A percentile compares a stretch with the other conserved stretches of the same genome.
Evolutionary conservation across 1,284 basidiomycete species (phyloP).

Genomic region (Phylloboletellus chloephorus): DNA sequence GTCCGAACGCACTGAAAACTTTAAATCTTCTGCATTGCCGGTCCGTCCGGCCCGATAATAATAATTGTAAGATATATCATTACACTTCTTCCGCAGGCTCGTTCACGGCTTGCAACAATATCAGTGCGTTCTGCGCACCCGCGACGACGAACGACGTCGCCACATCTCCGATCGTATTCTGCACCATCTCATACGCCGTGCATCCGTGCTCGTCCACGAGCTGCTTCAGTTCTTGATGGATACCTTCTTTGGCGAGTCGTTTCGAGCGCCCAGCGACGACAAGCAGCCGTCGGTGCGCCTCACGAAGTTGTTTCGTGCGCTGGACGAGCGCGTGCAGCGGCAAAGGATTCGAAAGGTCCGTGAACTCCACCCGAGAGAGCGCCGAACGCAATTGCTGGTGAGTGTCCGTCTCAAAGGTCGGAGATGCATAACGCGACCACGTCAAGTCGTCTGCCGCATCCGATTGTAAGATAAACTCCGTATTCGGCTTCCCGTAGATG

Average conservation of each 20-base stretch:
- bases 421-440: slow-evolving; percentile 52
- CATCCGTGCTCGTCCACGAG: slow-evolving; percentile 46
- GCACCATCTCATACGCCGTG: slow-evolving; percentile 39
- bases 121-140: slow-evolving; percentile 17
- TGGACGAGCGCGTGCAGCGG: slow-evolving; percentile 57
- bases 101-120: slow-evolving; percentile 24
- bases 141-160: slow-evolving; percentile 58
- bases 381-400: slow-evolving; percentile 36
- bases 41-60: too few relatives aligned
- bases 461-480: slow-evolving; percentile 60
- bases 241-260: slow-evolving; percentile 54
- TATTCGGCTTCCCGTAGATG: slow-evolving; percentile 57
- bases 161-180: slow-evolving; percentile 73
- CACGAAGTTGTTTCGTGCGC: slow-evolving; percentile 32
- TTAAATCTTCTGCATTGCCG: too few relatives aligned
- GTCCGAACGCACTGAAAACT: too few relatives aligned
- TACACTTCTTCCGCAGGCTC: slow-evolving; percentile 6
- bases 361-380: slow-evolving; percentile 55
- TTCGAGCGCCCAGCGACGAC: slow-evolving; percentile 75
- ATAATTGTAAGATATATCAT: too few relatives aligned
- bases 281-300: slow-evolving; percentile 36
- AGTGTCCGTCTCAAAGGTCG: slow-evolving; percentile 19
- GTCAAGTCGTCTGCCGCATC: slow-evolving; percentile 68
- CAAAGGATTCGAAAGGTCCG: slow-evolving; percentile 37
- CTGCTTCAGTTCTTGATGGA: slow-evolving; percentile 52